phyloP scores from a whole-genome alignment of 805 yeast species.

The Ogataea salicorniae region DNA sequence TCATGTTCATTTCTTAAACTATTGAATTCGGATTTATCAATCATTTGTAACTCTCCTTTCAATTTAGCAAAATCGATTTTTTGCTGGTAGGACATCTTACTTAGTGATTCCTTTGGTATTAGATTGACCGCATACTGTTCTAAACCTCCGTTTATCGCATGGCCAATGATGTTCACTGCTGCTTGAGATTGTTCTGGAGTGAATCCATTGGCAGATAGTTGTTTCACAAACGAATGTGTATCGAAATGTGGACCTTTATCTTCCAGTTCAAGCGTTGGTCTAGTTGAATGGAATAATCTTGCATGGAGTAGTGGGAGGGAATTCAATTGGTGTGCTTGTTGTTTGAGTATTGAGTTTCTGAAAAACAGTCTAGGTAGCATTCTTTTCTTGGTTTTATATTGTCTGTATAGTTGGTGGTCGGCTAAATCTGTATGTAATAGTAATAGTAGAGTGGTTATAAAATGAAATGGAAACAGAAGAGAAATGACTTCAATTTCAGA shows the following conservation, averaged over 20 bases:
- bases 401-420: no score
- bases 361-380: no score
- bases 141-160: constrained; percentile 77
- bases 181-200: constrained; percentile 71
- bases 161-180: constrained; percentile 66
- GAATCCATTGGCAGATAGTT: constrained; percentile 63
- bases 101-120: constrained; percentile 79
- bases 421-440: no score
- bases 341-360: no score
- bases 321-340: no score
- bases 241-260: constrained; percentile 46
- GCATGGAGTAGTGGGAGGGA: background rate
- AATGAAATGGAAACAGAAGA: no score
- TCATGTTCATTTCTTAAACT: constrained; percentile 84
- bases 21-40: constrained; percentile 82
- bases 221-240: constrained; percentile 67
- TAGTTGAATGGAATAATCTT: background rate
- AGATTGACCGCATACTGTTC: constrained; percentile 67
- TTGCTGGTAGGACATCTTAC: constrained; percentile 87
- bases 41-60: constrained; percentile 83
- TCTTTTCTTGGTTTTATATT: background rate
- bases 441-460: no score
- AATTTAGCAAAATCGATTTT: constrained; percentile 94
- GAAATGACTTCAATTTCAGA: no score
- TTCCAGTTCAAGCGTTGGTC: background rate